These are phyloP conservation scores for Carex pumila DNA, from an alignment of 176 grass and related monocot species.

Conservation along the genomic window DNA sequence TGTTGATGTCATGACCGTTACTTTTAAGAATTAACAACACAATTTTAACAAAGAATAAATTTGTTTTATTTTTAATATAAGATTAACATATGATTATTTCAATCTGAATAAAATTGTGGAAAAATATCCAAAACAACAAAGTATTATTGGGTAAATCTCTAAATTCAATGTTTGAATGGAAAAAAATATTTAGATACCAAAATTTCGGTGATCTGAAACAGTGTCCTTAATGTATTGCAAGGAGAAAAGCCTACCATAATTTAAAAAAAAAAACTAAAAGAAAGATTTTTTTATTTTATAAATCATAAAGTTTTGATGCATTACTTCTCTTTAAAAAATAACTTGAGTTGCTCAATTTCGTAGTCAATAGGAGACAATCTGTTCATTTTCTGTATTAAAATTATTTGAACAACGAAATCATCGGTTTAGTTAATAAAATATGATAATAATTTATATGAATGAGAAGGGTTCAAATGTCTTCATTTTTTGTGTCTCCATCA, in stretches of 20 bases:
- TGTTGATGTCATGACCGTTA: no score
- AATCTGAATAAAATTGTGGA: no score
- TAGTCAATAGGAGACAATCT: no score
- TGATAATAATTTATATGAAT: not conserved
- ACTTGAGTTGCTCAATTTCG: not conserved
- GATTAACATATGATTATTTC: no score
- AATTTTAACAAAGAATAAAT: no score
- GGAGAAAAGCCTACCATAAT: not conserved
- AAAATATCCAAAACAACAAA: no score
- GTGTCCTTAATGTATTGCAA: not conserved
- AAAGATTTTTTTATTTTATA: not conserved
- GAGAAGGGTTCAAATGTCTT: no score
- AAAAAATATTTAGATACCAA: not conserved
- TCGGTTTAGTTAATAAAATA: not conserved
- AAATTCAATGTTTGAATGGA: no score
- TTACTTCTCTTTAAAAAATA: not conserved
- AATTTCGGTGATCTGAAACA: not conserved
- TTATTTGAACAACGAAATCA: not conserved
- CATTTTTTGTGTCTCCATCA: no score
- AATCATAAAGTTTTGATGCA: not conserved
- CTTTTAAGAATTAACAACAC: no score
- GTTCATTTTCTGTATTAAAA: not conserved
- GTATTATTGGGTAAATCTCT: no score
- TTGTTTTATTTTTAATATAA: no score
- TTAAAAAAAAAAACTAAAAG: not conserved